phyloP scores from a whole-genome alignment of 345 rosid genomes.

The Euphorbia peplus region DNA sequence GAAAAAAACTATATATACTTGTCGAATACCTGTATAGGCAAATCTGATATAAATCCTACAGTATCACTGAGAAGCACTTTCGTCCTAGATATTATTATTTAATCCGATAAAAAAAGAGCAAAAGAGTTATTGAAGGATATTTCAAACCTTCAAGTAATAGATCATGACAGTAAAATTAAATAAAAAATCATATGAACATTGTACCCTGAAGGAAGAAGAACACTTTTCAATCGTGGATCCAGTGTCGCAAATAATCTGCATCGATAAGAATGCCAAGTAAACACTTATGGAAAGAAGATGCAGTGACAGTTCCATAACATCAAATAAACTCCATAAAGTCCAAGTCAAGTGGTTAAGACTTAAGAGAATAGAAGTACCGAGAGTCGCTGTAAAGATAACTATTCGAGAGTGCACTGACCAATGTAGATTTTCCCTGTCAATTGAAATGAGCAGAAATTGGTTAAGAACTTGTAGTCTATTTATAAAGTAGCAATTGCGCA shows the following conservation, averaged over 20 bases:
- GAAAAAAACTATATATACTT: constrained; percentile 1
- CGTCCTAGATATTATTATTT: constrained; percentile 49
- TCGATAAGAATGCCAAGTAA: constrained; percentile 9
- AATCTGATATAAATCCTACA: constrained; percentile 93
- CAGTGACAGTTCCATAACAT: neutral
- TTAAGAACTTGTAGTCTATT: constrained; percentile 1
- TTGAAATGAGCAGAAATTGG: neutral
- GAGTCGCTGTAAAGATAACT: constrained; percentile 79
- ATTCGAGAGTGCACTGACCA: constrained; percentile 64
- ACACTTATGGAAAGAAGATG: constrained; percentile 13
- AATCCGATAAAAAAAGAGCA: constrained; percentile 11
- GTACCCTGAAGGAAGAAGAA: constrained; percentile 75
- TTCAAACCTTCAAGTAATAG: constrained; percentile 1
- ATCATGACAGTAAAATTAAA: neutral
- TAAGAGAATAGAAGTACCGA: constrained; percentile 43
- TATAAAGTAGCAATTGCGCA: neutral
- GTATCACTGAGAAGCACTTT: constrained; percentile 84
- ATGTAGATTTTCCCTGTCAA: constrained; percentile 84
- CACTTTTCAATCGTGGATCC: constrained; percentile 71
- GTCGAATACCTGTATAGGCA: constrained; percentile 76
- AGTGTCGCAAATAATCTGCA: constrained; percentile 81
- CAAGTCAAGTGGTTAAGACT: constrained; percentile 15
- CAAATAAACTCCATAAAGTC: constrained; percentile 7
- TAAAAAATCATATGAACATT: constrained; percentile 8
- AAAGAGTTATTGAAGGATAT: neutral